Conservation (phyloP, 139 green algal species). For the Haematococcus sp. region DNA sequence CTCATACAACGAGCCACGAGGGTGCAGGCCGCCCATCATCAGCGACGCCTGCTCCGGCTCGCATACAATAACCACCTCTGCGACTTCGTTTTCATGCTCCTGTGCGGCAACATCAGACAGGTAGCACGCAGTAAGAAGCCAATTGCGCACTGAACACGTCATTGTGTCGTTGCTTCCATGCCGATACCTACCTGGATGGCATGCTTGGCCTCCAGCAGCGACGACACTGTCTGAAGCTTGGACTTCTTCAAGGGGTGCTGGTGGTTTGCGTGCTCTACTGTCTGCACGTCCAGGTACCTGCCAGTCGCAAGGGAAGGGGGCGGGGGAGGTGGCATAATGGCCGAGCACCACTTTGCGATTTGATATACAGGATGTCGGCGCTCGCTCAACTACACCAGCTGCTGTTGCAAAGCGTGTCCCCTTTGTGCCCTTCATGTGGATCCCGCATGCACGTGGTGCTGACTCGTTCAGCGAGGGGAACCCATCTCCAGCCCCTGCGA, state of each 20-base stretch:
- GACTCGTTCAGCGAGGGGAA: no score
- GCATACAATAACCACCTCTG: slow-evolving; percentile 81
- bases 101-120: slow-evolving; percentile 18
- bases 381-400: no score
- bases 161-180: neutral
- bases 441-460: no score
- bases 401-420: no score
- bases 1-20: slow-evolving; percentile 88
- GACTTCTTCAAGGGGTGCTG: slow-evolving; percentile 12
- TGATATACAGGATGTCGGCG: no score
- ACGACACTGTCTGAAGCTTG: slow-evolving; percentile 15
- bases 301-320: neutral
- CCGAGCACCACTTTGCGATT: no score
- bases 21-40: slow-evolving; percentile 94
- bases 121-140: neutral
- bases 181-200: slow-evolving; percentile 16
- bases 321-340: no score
- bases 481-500: no score
- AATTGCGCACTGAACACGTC: neutral
- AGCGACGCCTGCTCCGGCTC: slow-evolving; percentile 85
- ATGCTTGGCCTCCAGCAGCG: slow-evolving; percentile 19
- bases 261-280: neutral
- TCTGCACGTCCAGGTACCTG: slow-evolving; percentile 25
- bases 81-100: slow-evolving; percentile 76
- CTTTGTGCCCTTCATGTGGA: no score